Evolutionary conservation across 208 protist species (phyloP).

Genomic region (Porcisia hertigi): DNA sequence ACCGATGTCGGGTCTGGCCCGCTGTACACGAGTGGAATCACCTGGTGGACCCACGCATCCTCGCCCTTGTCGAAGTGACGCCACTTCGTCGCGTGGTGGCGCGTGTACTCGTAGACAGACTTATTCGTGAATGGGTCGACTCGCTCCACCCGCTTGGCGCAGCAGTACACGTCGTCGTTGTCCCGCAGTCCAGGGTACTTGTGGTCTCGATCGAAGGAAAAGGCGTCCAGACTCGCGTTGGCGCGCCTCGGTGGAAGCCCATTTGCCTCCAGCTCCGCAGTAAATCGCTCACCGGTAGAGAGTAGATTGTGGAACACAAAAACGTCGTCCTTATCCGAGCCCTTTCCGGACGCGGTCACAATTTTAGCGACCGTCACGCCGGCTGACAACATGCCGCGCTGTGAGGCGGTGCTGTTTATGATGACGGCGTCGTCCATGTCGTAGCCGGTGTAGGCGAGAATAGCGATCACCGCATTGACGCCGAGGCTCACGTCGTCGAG

Average conservation of each 20-base stretch:
- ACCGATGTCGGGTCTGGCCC: conserved; percentile 79
- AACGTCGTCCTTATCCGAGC: conserved; percentile 49
- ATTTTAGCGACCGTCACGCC: conserved; percentile 94
- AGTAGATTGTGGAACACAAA: conserved; percentile 90
- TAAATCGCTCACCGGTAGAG: conserved; percentile 69
- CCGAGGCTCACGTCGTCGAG: conserved; percentile 98
- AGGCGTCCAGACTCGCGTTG: conserved; percentile 42
- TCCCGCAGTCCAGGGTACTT: conserved; percentile 69
- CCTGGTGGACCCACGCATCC: conserved; percentile 87
- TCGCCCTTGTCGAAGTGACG: conserved; percentile 92
- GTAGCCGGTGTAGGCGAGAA: conserved; percentile 99
- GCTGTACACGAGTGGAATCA: conserved; percentile 86
- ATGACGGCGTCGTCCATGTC: conserved; percentile 99
- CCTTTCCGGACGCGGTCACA: conserved; percentile 55
- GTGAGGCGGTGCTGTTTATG: conserved; percentile 97
- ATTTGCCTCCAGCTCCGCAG: conserved; percentile 59
- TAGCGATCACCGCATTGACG: conserved; percentile 99
- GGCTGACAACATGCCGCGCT: conserved; percentile 98
- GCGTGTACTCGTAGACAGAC: conserved; percentile 80
- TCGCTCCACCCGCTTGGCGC: conserved; percentile 73
- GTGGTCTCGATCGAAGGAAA: conserved; percentile 82
- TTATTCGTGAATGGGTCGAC: conserved; percentile 76
- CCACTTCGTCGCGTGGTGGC: conserved; percentile 86
- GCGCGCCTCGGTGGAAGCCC: conserved; percentile 74
- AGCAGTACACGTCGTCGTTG: conserved; percentile 83